Conservation (phyloP, 2,329 filamentous ascomycete species). For the Trichoderma sp. region DNA sequence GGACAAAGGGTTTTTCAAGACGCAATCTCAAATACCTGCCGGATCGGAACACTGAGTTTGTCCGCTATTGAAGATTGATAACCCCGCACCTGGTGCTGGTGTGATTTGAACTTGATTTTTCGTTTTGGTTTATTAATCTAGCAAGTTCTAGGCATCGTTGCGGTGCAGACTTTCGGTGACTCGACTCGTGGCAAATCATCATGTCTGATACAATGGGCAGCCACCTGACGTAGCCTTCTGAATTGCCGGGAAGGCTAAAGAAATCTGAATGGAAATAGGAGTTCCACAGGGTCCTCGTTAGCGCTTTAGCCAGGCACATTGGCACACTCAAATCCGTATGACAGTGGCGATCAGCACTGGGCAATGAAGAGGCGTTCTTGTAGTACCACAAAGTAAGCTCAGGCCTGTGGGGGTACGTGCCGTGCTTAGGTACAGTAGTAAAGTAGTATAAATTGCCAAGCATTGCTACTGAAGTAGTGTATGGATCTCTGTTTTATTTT, state of each 20-base stretch:
- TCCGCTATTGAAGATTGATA: neutral
- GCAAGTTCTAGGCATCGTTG: neutral
- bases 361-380: neutral
- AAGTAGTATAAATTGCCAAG: neutral
- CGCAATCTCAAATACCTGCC: neutral
- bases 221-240: neutral
- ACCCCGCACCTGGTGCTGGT: neutral
- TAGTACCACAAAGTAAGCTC: neutral
- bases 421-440: neutral
- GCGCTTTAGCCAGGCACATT: neutral
- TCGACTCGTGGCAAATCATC: neutral
- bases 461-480: neutral
- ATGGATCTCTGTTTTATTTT: neutral
- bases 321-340: neutral
- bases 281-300: neutral
- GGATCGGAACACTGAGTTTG: slow-evolving; percentile 20
- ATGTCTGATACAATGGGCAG: neutral
- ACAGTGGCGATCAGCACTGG: neutral
- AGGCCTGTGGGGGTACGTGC: neutral
- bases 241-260: neutral
- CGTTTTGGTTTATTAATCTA: neutral
- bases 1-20: neutral
- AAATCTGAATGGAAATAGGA: neutral
- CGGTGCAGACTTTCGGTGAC: neutral
- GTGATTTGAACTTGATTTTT: neutral